These are phyloP conservation scores for Baorangia bicolor DNA, from an alignment of 768 basidiomycete species.

Conservation along the genomic window DNA sequence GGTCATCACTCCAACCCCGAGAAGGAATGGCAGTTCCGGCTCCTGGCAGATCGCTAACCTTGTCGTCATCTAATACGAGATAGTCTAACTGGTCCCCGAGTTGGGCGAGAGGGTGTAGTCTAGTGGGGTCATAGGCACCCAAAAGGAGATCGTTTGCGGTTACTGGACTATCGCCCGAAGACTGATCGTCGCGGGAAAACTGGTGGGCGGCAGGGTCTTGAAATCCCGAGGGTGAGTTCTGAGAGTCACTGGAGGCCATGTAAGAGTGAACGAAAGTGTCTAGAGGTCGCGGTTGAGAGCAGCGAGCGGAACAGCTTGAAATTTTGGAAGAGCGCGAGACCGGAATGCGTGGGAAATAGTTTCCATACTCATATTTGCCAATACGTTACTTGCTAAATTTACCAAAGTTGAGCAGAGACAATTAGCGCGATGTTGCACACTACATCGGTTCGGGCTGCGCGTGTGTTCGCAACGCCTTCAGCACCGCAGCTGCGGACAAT, in stretches of 20 bases:
- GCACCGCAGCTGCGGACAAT: slow-evolving; percentile 24
- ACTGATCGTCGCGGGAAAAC: slow-evolving; percentile 42
- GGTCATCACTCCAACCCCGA: slow-evolving; percentile 98
- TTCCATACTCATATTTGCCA: slow-evolving; percentile 8
- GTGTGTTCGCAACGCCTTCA: slow-evolving; percentile 23
- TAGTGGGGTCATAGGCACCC: slow-evolving; percentile 86
- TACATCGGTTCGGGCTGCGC: slow-evolving; percentile 20
- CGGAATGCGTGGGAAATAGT: slow-evolving; percentile 16
- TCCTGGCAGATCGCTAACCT: slow-evolving; percentile 87
- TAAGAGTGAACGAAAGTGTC: slow-evolving; percentile 2
- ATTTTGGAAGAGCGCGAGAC: slow-evolving; percentile 31
- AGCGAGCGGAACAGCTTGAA: slow-evolving; percentile 21
- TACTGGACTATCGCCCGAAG: slow-evolving; percentile 55
- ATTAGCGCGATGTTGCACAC: slow-evolving; percentile 27
- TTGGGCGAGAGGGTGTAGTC: slow-evolving; percentile 91
- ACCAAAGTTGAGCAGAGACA: slow-evolving; percentile 26
- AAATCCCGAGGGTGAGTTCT: slow-evolving; percentile 36
- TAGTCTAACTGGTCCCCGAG: slow-evolving; percentile 95
- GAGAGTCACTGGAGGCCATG: slow-evolving; percentile 32
- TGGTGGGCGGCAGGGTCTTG: slow-evolving; percentile 45
- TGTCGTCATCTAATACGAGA: slow-evolving; percentile 93
- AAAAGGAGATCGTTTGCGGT: slow-evolving; percentile 87
- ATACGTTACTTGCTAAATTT: slow-evolving; percentile 7
- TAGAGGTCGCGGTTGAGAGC: slow-evolving; percentile 22
- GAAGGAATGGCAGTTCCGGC: slow-evolving; percentile 88